These are phyloP conservation scores for Chlorella sp. DNA, from an alignment of 139 green algal genomes.

Conservation along the genomic window DNA sequence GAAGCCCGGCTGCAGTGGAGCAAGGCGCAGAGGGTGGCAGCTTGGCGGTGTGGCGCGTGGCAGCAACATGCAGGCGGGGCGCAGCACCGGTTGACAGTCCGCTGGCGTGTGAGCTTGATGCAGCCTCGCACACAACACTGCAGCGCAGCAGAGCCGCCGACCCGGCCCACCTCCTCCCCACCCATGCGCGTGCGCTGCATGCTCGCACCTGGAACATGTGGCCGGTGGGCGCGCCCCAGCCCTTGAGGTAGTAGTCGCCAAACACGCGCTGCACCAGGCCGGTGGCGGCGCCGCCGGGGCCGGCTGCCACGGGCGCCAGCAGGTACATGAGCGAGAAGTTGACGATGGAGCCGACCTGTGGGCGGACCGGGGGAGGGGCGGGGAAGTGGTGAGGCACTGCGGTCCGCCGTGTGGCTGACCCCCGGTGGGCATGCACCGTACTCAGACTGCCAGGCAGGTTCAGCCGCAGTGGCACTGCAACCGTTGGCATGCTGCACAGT, in stretches of 20 bases:
- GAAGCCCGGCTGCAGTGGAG: slow-evolving; percentile 70
- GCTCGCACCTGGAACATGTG: slow-evolving; percentile 49
- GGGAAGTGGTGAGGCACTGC: too few relatives aligned
- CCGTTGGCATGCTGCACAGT: too few relatives aligned
- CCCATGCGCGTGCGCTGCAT: too few relatives aligned
- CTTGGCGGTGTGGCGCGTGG: too few relatives aligned
- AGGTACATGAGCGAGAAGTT: slow-evolving; percentile 97
- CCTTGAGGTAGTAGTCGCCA: slow-evolving; percentile 70
- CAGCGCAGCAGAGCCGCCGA: too few relatives aligned
- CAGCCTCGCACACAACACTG: background rate
- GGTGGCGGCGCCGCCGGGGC: slow-evolving; percentile 42
- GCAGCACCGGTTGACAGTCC: background rate
- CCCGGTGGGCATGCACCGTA: too few relatives aligned
- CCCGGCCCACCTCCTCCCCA: too few relatives aligned
- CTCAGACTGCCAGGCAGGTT: too few relatives aligned
- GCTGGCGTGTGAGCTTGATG: background rate
- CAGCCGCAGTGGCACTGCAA: too few relatives aligned
- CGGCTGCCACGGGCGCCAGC: slow-evolving; percentile 80
- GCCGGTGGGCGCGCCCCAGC: slow-evolving; percentile 64
- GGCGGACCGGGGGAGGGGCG: too few relatives aligned
- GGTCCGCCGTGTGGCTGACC: too few relatives aligned
- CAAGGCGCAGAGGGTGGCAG: too few relatives aligned
- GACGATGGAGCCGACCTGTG: slow-evolving; percentile 90
- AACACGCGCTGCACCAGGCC: slow-evolving; percentile 67
- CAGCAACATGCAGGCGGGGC: background rate